Evolutionary conservation across 495 filamentous ascomycete species (phyloP), one percentile per base, ranked within the genome.

Genomic region (Neurospora sp.): DNA sequence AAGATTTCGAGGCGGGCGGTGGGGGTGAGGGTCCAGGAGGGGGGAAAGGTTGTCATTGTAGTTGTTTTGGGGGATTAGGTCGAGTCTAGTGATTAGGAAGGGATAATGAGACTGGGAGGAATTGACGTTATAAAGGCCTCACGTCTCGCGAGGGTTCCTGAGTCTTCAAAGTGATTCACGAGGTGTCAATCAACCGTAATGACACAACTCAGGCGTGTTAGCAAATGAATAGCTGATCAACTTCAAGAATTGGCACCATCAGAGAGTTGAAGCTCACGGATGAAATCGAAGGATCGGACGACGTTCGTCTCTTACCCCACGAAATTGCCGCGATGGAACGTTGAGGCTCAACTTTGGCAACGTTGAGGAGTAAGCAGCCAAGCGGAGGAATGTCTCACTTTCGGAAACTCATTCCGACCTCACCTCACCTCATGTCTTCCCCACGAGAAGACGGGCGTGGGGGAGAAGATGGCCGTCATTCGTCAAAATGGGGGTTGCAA

Each of bases 21-120:
- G 38, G 75, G 75, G 1, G 73, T 71, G 35, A 79, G 69, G 8
- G 70, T 74, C 78, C 77, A 79, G 75, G 18, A 76, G 31, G 70
- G 2, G 10, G 42, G 71, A 37, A n/a, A 44, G 38, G 41, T 39
- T 12, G 73, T 0, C 42, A 70, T 70, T n/a, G 14, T 72, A 7
- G n/a, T 18, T 12, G n/a, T 40, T 62, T 62, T n/a, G n/a, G 39
- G 44, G n/a, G 39, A 70, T 16, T 40, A 14, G 39, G 11, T 40
- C 4, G 39, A 40, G 38, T 39, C 20, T 18, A 14, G 31, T 20
- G n/a, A 39, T n/a, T 41, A 41, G 41, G 41, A 16, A 42, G 41
- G 41, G 11, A 39, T 42, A 42, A 18, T 42, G 16, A 42, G 14
- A 42, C 5, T 42, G 11, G 16, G 44, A 23, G 46, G 20, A 54